Conservation (phyloP, 345 rosid genomes). For the Rhodamnia argentea region DNA sequence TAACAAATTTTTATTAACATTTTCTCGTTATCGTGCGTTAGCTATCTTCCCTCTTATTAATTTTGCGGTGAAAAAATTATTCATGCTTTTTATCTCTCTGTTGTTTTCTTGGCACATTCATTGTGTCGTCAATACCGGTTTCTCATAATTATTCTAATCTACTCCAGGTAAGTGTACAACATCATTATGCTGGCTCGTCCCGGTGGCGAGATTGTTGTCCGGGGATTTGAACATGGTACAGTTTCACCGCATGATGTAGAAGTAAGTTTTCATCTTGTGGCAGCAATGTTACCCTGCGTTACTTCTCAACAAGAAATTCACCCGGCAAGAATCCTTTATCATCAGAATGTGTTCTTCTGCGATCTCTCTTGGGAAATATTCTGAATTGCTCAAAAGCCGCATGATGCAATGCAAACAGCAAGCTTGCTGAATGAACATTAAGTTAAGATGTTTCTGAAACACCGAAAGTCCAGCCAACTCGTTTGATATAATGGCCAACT, state of each 20-base stretch:
- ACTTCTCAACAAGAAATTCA: background rate
- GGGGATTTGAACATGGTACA: background rate
- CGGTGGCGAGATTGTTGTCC: background rate
- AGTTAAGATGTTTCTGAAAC: too few relatives aligned
- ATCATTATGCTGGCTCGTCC: background rate
- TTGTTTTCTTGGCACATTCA: too few relatives aligned
- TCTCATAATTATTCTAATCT: too few relatives aligned
- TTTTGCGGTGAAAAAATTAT: background rate
- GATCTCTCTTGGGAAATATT: background rate
- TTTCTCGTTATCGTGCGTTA: background rate
- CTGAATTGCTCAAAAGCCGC: background rate
- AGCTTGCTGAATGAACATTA: background rate
- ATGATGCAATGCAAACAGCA: background rate
- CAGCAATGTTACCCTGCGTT: background rate
- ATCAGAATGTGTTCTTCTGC: background rate
- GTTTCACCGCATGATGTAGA: background rate
- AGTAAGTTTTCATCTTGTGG: background rate
- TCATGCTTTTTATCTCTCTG: background rate
- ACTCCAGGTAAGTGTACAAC: too few relatives aligned
- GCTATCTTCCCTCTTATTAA: background rate
- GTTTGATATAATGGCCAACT: too few relatives aligned
- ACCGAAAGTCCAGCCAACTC: too few relatives aligned
- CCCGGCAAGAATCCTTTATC: background rate
- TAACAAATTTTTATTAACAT: background rate
- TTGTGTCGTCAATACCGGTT: too few relatives aligned